These are phyloP conservation scores for Phytophthora megakarya DNA, from an alignment of 352 stramenopile species.

Conservation along the genomic window DNA sequence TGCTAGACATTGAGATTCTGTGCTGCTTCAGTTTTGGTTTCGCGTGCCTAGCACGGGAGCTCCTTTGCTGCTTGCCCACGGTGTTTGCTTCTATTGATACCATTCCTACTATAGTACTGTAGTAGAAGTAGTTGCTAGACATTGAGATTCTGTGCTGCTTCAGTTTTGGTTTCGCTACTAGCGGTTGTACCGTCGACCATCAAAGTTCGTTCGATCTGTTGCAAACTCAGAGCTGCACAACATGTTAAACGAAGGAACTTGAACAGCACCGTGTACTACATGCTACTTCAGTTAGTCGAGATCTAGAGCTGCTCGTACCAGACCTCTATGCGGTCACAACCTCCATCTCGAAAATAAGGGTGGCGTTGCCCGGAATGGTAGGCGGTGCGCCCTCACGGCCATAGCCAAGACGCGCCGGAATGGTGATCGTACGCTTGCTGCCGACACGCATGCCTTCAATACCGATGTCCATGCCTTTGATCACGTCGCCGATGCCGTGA, in stretches of 20 bases:
- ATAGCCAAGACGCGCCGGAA: constrained; percentile 95
- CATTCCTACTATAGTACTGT: neutral
- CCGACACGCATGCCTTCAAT: constrained; percentile 89
- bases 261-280: constrained; percentile 10
- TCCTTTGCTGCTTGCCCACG: constrained; percentile 17
- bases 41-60: constrained; percentile 23
- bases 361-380: constrained; percentile 91
- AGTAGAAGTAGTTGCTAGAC: too few species aligned
- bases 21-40: constrained; percentile 7
- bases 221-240: neutral
- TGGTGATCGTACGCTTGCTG: constrained; percentile 93
- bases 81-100: too few species aligned
- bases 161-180: constrained; percentile 10
- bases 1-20: too few species aligned
- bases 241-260: constrained; percentile 14
- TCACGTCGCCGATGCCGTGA: constrained; percentile 89
- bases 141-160: constrained; percentile 5
- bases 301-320: constrained; percentile 4
- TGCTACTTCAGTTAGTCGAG: constrained; percentile 5
- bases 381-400: constrained; percentile 80
- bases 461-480: constrained; percentile 96
- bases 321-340: constrained; percentile 63
- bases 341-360: constrained; percentile 95
- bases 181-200: neutral
- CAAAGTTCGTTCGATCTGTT: constrained; percentile 8